These are phyloP conservation scores for Physcomitrellopsis africana DNA, from an alignment of 225 moss, liverwort and hornwort species.

Conservation along the genomic window DNA sequence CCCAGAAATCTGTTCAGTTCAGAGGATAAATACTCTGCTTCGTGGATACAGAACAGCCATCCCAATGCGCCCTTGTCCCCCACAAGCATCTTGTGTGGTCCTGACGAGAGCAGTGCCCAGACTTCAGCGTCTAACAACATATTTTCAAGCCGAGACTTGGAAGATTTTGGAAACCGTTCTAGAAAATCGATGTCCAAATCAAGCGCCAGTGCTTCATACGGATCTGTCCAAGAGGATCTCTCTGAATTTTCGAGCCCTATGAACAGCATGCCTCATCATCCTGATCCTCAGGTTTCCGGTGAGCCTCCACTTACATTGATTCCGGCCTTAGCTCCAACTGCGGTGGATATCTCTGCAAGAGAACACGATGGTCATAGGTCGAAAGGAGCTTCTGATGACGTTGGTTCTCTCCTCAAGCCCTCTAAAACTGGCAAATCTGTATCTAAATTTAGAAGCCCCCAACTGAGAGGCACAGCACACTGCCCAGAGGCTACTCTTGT, in stretches of 20 bases:
- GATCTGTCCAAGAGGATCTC: slow-evolving; percentile 30
- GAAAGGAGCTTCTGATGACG: slow-evolving; percentile 17
- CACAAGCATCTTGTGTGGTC: slow-evolving; percentile 60
- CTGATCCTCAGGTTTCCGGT: slow-evolving; percentile 7
- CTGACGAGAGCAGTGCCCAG: slow-evolving; percentile 53
- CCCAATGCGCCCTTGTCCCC: slow-evolving; percentile 48
- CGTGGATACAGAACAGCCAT: slow-evolving; percentile 9
- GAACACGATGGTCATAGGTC: not conserved
- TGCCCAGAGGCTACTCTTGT: too few species aligned
- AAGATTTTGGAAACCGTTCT: slow-evolving; percentile 46
- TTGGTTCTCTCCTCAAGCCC: slow-evolving; percentile 19
- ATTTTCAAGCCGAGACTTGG: slow-evolving; percentile 54
- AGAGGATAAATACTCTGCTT: not conserved
- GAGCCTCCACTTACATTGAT: slow-evolving; percentile 3
- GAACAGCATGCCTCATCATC: slow-evolving; percentile 11
- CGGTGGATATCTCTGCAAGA: not conserved
- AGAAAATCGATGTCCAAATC: slow-evolving; percentile 47
- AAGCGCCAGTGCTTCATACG: slow-evolving; percentile 38
- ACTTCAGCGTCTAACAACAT: slow-evolving; percentile 51
- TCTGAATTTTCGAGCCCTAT: slow-evolving; percentile 19
- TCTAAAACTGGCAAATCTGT: not conserved
- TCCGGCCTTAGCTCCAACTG: not conserved
- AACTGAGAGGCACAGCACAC: too few species aligned
- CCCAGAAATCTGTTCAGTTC: slow-evolving; percentile 21
- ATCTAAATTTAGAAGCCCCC: too few species aligned